These are phyloP conservation scores for Neurospora intermedia DNA, from an alignment of 495 filamentous ascomycete species.

Conservation along the genomic window DNA sequence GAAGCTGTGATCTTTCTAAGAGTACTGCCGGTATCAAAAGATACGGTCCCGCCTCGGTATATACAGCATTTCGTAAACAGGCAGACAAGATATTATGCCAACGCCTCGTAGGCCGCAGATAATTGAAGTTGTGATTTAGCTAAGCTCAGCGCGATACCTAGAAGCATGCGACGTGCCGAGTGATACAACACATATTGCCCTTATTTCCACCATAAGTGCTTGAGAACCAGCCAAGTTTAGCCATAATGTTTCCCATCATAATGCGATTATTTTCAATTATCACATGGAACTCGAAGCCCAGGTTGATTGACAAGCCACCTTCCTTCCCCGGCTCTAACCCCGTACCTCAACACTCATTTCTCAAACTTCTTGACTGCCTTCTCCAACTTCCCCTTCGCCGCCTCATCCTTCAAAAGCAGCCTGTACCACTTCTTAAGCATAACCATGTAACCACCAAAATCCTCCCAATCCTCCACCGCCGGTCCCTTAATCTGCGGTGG, in stretches of 20 bases:
- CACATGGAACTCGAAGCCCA: neutral
- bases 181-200: neutral
- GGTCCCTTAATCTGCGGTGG: slow-evolving; percentile 35
- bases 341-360: slow-evolving; percentile 11
- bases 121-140: neutral
- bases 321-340: too few species aligned
- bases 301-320: neutral
- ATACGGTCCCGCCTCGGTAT: too few species aligned
- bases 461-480: slow-evolving; percentile 31
- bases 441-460: slow-evolving; percentile 24
- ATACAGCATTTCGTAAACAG: too few species aligned
- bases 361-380: slow-evolving; percentile 29
- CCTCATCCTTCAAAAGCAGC: slow-evolving; percentile 21
- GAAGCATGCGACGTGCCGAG: neutral
- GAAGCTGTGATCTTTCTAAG: too few species aligned
- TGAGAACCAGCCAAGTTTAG: neutral
- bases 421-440: slow-evolving; percentile 30
- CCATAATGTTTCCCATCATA: neutral
- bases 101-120: too few species aligned
- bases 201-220: neutral
- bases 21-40: too few species aligned
- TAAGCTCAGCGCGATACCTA: neutral
- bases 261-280: neutral
- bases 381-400: slow-evolving; percentile 28
- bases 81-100: too few species aligned